Base-by-base conservation (phyloP, 1,284 basidiomycete genomes). In the Ganoderma multipileum region DNA sequence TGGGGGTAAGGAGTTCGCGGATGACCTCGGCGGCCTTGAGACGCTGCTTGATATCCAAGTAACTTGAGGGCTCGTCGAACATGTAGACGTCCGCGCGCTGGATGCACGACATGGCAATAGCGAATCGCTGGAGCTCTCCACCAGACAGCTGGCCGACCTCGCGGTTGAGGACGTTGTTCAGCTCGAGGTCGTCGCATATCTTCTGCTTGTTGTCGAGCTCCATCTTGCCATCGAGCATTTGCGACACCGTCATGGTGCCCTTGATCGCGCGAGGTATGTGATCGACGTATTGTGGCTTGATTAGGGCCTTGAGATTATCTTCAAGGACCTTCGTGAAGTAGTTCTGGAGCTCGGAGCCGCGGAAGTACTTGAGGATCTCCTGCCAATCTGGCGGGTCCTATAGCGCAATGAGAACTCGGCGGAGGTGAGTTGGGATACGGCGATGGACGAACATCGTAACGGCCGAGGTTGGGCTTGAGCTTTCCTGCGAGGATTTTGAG, bases 301-400 rank as follows among this genome's bases (percentile, higher is more conserved):
- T 98, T 71, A 99, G 88, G 1, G 97, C 96, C 83, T 98, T 98
- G 77, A 98, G 85, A 78, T 99, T 96, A 80, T 99, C 97, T 82
- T 98, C 97, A 30, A 99, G 87, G n/a, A 98, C 94, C 82, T 98
- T 98, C 63, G 96, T 98, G 82, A 98, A 98, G 84, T 98, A 98
- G 80, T 98, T 99, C 80, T 98, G 97, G 39, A 98, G 87, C 81
- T 98, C 96, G 3, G 96, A 98, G 52, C 97, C 97, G 75, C 97
- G 91, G 88, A 98, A 98, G 80, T 99, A 94, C 81, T 97, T 97
- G 65, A 99, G 84, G 74, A 99, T 98, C 78, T 98, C 97, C 81
- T 95, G 91, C 96, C 96, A 99, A 79, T 98, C 97, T 44, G 96
- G 96, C 30, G 96, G 96, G 78, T 97, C 94, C 92, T 95, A 73